Evolutionary conservation across 331 rosid species (phyloP), one percentile per base, ranked within the genome.

Genomic region (Malus hybrid): DNA sequence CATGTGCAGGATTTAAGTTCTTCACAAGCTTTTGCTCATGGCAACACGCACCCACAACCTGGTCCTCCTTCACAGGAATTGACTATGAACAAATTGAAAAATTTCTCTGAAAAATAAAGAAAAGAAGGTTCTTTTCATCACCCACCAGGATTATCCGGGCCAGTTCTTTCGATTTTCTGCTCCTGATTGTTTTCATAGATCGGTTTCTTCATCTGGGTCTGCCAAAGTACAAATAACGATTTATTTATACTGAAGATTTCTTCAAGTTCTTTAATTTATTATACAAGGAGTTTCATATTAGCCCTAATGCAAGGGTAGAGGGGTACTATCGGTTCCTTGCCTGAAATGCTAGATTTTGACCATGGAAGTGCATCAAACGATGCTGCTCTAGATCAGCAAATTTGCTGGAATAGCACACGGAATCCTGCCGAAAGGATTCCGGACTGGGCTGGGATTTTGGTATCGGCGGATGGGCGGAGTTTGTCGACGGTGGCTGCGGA

Each of bases 251-350:
- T 64, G 83, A 79, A 83, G 75, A 66, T 80, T 78, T 73, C 55
- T 73, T 80, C 44, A 27, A 50, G 66, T 69, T 70, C 66, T 46
- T 81, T 75, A 69, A 70, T 82, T 6, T 82, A 57, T 68, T 76
- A 42, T 55, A 76, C 80, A 55, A 71, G 73, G 65, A 81, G 82
- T 33, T 76, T 78, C 60, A 65, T 68, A 83, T 78, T 71, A 29
- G 76, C 78, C 76, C 86, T 84, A 83, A 90, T 95, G 97, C 99
- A 95, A 95, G 97, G 97, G 85, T 90, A 85, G 84, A 92, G 97
- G 82, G 93, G 96, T 85, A 81, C 88, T 71, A 69, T 90, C 14
- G 96, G 97, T 83, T 89, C 92, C 72, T 84, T 91, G 79, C 70
- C 97, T 64, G 93, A 90, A 78, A 87, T 91, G 65, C 71, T 95